These are phyloP conservation scores for Haplosporangium sp. DNA, from an alignment of 371 early-diverging fungal species.

Conservation along the genomic window DNA sequence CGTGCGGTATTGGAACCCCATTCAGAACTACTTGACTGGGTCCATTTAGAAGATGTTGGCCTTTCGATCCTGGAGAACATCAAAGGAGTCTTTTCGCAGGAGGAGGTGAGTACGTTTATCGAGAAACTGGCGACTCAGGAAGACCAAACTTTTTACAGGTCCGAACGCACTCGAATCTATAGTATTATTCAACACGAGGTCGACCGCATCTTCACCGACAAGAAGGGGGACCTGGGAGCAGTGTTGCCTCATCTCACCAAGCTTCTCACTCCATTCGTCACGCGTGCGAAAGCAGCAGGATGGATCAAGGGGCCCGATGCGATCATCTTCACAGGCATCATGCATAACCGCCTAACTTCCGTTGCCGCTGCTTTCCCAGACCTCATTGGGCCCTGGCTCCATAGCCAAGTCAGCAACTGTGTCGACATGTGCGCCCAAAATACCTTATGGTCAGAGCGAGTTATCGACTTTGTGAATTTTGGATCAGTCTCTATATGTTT, in stretches of 20 bases:
- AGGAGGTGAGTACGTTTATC: constrained; percentile 25
- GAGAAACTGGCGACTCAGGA: constrained; percentile 34
- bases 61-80: constrained; percentile 4
- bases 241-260: background rate
- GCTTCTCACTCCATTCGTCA: constrained; percentile 25
- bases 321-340: constrained; percentile 11
- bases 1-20: constrained; percentile 19
- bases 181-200: constrained; percentile 10
- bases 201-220: background rate
- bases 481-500: background rate
- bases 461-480: background rate
- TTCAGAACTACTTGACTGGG: constrained; percentile 40
- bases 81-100: constrained; percentile 13
- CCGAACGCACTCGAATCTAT: constrained; percentile 2
- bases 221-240: background rate
- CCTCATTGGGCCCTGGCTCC: constrained; percentile 17
- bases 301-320: constrained; percentile 40
- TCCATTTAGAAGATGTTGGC: constrained; percentile 24
- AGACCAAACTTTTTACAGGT: constrained; percentile 28
- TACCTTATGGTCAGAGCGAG: background rate
- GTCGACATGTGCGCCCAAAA: background rate
- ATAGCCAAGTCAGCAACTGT: background rate
- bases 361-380: constrained; percentile 25
- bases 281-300: constrained; percentile 32
- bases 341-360: background rate